These are phyloP conservation scores for Rhodotorula toruloides DNA, from an alignment of 768 basidiomycete genomes.

Conservation along the genomic window DNA sequence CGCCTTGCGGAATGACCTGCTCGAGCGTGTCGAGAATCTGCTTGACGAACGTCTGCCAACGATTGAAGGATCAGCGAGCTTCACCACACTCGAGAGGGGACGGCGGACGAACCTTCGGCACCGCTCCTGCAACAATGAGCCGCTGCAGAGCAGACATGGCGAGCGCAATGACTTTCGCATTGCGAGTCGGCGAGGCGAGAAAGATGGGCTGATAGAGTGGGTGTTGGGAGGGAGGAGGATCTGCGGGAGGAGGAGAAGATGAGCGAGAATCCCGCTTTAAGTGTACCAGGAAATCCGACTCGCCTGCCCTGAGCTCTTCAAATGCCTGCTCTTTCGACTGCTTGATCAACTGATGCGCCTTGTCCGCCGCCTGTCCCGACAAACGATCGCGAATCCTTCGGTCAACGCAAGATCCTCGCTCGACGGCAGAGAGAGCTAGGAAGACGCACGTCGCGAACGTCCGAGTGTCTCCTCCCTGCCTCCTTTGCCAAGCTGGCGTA, in stretches of 20 bases:
- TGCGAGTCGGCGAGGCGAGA: constrained; percentile 88
- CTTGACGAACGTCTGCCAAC: constrained; percentile 64
- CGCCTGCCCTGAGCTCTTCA: constrained; percentile 11
- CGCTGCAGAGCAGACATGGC: constrained; percentile 85
- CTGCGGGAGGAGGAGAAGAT: neutral
- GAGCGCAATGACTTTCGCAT: constrained; percentile 88
- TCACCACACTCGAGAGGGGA: neutral
- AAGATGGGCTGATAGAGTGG: constrained; percentile 77
- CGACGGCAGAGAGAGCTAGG: too few relatives aligned
- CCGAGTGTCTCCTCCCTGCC: constrained; percentile 28
- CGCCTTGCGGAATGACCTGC: constrained; percentile 84
- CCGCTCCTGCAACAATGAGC: constrained; percentile 61
- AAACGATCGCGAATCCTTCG: too few relatives aligned
- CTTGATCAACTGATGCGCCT: constrained; percentile 30
- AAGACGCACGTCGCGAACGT: constrained; percentile 26
- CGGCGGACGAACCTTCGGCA: constrained; percentile 9
- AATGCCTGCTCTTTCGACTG: constrained; percentile 7
- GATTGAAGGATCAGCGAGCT: neutral
- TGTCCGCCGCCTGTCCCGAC: constrained; percentile 37
- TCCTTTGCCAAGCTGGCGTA: constrained; percentile 23
- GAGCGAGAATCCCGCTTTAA: neutral
- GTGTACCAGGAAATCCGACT: too few relatives aligned
- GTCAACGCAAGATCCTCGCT: too few relatives aligned
- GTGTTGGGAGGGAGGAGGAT: constrained; percentile 6
- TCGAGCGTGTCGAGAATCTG: constrained; percentile 76